Evolutionary conservation across 1,139 yeast species (phyloP).

Genomic region (Nakaseomyces kungkrabaensis): DNA sequence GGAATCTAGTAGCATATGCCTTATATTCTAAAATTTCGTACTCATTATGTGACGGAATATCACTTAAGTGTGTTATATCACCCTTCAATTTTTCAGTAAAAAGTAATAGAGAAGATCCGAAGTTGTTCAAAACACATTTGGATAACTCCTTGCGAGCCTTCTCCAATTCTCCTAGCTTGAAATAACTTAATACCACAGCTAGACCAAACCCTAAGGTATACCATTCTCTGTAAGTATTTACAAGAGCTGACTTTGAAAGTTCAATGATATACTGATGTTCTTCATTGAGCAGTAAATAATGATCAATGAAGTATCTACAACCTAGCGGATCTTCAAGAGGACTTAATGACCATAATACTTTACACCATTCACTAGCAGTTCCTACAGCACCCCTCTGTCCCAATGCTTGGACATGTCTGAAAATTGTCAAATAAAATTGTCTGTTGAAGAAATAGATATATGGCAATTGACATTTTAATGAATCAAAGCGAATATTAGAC

Average conservation of each 20-base stretch:
- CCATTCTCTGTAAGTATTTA: constrained; percentile 56
- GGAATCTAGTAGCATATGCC: constrained; percentile 23
- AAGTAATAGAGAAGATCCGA: constrained; percentile 36
- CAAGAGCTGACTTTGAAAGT: constrained; percentile 45
- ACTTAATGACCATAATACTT: constrained; percentile 53
- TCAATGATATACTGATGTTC: constrained; percentile 55
- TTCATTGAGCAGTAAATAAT: constrained; percentile 59
- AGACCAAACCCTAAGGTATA: constrained; percentile 63
- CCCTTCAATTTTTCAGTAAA: constrained; percentile 22
- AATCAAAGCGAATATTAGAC: constrained; percentile 40
- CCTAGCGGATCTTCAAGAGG: constrained; percentile 84
- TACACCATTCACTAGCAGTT: constrained; percentile 71
- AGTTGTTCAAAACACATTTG: constrained; percentile 47
- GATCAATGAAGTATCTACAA: constrained; percentile 72
- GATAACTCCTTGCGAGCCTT: constrained; percentile 41
- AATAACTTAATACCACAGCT: constrained; percentile 55
- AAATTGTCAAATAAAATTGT: constrained; percentile 63
- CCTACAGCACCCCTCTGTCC: constrained; percentile 69
- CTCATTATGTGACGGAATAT: not conserved
- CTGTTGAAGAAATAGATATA: constrained; percentile 68
- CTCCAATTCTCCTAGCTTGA: constrained; percentile 32
- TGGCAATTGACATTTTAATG: constrained; percentile 61
- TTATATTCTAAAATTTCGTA: constrained; percentile 16
- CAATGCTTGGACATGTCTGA: constrained; percentile 59
- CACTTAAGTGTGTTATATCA: constrained; percentile 6